Conservation (phyloP, 2,329 filamentous ascomycete species). For the Lecanosticta acicola region DNA sequence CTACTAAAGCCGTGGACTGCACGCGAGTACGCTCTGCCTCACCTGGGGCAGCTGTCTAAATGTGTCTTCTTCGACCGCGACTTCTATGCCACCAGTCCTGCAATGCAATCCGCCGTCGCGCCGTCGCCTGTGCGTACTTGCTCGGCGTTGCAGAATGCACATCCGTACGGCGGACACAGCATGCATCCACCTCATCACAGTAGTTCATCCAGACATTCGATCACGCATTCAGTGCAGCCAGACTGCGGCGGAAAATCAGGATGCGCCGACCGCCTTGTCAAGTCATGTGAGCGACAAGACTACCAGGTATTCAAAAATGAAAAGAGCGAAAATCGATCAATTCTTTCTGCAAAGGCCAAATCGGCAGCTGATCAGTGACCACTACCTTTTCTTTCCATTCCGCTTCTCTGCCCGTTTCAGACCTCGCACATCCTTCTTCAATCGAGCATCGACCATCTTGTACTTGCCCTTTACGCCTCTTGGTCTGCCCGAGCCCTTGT, state of each 20-base stretch:
- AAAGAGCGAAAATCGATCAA: too few relatives aligned
- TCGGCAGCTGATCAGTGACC: too few relatives aligned
- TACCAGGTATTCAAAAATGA: too few relatives aligned
- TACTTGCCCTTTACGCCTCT: constrained; percentile 92
- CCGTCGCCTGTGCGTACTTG: constrained; percentile 19
- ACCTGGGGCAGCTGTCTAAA: neutral
- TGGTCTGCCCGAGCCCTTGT: constrained; percentile 81
- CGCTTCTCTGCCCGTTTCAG: constrained; percentile 77
- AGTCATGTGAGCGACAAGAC: too few relatives aligned
- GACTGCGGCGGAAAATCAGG: too few relatives aligned
- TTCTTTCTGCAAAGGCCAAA: too few relatives aligned
- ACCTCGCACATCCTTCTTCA: constrained; percentile 94
- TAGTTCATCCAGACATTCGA: constrained; percentile 19
- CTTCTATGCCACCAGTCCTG: constrained; percentile 7
- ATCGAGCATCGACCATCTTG: constrained; percentile 88
- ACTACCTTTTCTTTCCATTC: constrained; percentile 21
- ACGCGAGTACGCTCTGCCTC: neutral
- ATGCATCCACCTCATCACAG: constrained; percentile 23
- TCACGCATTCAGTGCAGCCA: constrained; percentile 16
- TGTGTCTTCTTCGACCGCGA: neutral
- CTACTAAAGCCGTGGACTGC: neutral
- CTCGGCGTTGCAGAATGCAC: constrained; percentile 17
- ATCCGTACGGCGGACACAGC: constrained; percentile 17
- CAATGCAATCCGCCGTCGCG: constrained; percentile 20
- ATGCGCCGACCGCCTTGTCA: too few relatives aligned